Evolutionary conservation across 176 grass and related monocot species (phyloP).

Genomic region (Cenchrus fungigraminus): DNA sequence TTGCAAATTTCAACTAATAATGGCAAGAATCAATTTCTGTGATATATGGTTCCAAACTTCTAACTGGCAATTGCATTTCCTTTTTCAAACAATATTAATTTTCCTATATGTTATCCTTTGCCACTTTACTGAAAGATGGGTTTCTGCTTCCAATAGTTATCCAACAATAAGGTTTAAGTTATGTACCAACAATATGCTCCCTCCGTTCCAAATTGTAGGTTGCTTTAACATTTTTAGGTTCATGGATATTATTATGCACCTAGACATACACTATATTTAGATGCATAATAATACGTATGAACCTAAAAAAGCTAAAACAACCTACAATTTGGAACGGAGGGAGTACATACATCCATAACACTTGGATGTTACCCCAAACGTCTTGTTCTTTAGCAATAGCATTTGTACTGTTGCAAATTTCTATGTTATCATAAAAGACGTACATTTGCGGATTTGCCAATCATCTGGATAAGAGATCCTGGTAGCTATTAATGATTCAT

Average conservation of each 20-base stretch:
- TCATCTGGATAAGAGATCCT: background rate
- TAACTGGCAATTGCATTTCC: background rate
- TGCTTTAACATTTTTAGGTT: too few relatives aligned
- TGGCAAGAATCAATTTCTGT: background rate
- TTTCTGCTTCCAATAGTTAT: slow-evolving; percentile 24
- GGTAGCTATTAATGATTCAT: background rate
- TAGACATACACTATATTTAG: too few relatives aligned
- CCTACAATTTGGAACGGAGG: too few relatives aligned
- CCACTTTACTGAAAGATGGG: slow-evolving; percentile 13
- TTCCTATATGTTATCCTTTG: background rate
- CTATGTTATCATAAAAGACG: background rate
- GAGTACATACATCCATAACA: background rate
- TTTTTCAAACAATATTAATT: slow-evolving; percentile 1
- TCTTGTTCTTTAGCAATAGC: background rate
- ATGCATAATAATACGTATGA: too few relatives aligned
- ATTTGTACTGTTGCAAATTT: background rate
- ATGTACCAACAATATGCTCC: background rate
- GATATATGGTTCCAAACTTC: background rate
- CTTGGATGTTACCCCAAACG: background rate
- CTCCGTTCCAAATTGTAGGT: too few relatives aligned
- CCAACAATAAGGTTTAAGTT: background rate
- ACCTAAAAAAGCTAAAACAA: too few relatives aligned
- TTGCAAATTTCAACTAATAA: background rate
- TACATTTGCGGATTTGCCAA: slow-evolving; percentile 4
- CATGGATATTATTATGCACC: too few relatives aligned